Percentiles rank a stretch among this genome's conserved stretches.
These are phyloP conservation scores for Syncephalastrum racemosum DNA, from an alignment of 371 early-diverging fungal genomes.

Conservation along the genomic window DNA sequence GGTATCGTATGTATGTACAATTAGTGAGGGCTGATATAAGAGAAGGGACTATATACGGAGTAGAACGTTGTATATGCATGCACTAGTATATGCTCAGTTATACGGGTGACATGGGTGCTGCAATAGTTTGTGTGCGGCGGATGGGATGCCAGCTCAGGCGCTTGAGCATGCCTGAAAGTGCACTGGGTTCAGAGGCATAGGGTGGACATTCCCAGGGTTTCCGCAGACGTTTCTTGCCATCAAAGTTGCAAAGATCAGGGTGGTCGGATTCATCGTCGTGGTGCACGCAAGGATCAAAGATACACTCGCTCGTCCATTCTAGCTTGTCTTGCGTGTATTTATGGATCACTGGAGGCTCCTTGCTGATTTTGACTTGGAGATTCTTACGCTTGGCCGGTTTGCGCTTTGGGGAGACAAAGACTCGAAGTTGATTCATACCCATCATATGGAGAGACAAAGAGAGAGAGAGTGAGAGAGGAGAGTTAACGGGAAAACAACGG, in stretches of 20 bases:
- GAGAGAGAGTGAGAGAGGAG: neutral
- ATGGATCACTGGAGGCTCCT: constrained; percentile 42
- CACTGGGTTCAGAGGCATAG: constrained; percentile 10
- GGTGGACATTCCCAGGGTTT: constrained; percentile 43
- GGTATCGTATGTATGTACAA: too few relatives aligned
- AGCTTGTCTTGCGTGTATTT: constrained; percentile 36
- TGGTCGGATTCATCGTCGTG: constrained; percentile 49
- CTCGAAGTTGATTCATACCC: constrained; percentile 11
- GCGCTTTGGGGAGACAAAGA: constrained; percentile 8
- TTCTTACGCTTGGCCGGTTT: constrained; percentile 22
- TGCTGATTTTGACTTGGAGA: constrained; percentile 40
- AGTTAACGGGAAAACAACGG: neutral
- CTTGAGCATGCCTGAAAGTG: too few relatives aligned
- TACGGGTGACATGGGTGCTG: too few relatives aligned
- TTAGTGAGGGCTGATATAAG: too few relatives aligned
- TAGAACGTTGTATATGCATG: too few relatives aligned
- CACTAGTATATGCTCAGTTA: too few relatives aligned
- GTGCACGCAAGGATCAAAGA: constrained; percentile 43
- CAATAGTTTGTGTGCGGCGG: too few relatives aligned
- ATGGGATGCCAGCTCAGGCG: too few relatives aligned
- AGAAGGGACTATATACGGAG: too few relatives aligned
- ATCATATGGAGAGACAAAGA: constrained; percentile 2
- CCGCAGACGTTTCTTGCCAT: constrained; percentile 13
- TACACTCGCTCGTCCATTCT: constrained; percentile 41
- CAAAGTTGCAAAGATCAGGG: constrained; percentile 27